Conservation (phyloP, 164 flowering plant genomes). For the Magnolia sinica region DNA sequence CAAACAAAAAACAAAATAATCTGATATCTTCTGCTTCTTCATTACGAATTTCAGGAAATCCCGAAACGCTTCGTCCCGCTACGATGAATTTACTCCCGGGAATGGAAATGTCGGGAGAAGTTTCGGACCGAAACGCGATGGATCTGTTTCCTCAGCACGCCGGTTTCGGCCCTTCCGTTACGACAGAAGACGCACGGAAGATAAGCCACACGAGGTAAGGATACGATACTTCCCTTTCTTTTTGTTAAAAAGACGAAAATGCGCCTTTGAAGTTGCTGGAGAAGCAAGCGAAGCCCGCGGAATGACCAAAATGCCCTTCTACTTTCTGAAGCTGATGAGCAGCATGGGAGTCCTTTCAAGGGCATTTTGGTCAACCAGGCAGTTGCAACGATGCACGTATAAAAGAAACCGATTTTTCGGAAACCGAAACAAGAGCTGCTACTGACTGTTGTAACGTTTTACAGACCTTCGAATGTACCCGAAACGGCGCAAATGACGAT, state of each 20-base stretch:
- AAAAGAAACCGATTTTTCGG: background rate
- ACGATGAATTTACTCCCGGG: constrained; percentile 45
- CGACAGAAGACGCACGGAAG: constrained; percentile 19
- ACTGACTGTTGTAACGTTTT: background rate
- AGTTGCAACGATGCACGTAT: background rate
- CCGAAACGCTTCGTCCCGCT: constrained; percentile 12
- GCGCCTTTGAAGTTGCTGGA: background rate
- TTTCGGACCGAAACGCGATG: constrained; percentile 15
- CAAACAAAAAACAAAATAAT: background rate
- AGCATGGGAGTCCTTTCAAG: background rate
- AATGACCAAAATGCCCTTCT: background rate
- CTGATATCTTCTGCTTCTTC: background rate
- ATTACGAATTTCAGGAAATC: constrained; percentile 18
- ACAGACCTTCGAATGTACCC: background rate
- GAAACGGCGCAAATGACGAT: constrained; percentile 52
- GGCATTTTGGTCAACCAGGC: background rate
- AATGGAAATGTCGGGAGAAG: constrained; percentile 16
- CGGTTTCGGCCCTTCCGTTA: constrained; percentile 21
- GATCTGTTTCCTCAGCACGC: constrained; percentile 44
- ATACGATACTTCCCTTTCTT: background rate
- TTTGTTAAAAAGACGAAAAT: background rate
- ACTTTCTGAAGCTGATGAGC: background rate
- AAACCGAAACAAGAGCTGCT: background rate
- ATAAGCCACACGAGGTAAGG: constrained; percentile 26
- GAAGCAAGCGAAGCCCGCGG: background rate